These are phyloP conservation scores for Spizellomyces sp. DNA, from an alignment of 192 early-diverging fungal genomes.

Conservation along the genomic window DNA sequence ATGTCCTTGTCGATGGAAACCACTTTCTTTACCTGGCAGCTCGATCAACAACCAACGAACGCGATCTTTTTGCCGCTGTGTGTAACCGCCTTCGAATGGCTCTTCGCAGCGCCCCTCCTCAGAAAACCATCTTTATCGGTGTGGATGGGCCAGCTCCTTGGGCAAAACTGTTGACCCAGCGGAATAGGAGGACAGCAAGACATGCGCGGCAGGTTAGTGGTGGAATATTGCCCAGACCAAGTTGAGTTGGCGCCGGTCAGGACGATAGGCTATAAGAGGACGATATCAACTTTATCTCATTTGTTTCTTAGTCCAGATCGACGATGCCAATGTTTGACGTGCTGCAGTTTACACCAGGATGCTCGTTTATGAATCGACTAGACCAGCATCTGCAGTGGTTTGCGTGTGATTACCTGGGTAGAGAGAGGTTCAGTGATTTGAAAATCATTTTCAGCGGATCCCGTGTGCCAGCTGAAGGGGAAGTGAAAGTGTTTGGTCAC, in stretches of 20 bases:
- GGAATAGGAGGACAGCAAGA: constrained; percentile 1
- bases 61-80: not conserved
- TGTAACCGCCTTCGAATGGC: not conserved
- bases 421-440: not conserved
- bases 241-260: too few relatives aligned
- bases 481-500: constrained; percentile 5
- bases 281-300: too few relatives aligned
- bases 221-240: too few relatives aligned
- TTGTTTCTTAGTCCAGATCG: too few relatives aligned
- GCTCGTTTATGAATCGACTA: constrained; percentile 6
- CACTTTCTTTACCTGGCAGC: constrained; percentile 5
- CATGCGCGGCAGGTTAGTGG: not conserved
- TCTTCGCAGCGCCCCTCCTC: not conserved
- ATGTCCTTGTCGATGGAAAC: constrained; percentile 15
- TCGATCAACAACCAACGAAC: not conserved
- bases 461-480: constrained; percentile 6
- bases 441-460: constrained; percentile 13
- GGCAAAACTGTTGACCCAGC: not conserved
- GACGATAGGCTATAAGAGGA: too few relatives aligned
- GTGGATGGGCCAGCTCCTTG: constrained; percentile 11
- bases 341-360: constrained; percentile 10
- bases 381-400: constrained; percentile 2
- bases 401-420: not conserved
- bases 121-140: not conserved
- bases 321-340: not conserved